Base-by-base conservation (phyloP, 306 rosid genomes). In the Trifolium dubium region DNA sequence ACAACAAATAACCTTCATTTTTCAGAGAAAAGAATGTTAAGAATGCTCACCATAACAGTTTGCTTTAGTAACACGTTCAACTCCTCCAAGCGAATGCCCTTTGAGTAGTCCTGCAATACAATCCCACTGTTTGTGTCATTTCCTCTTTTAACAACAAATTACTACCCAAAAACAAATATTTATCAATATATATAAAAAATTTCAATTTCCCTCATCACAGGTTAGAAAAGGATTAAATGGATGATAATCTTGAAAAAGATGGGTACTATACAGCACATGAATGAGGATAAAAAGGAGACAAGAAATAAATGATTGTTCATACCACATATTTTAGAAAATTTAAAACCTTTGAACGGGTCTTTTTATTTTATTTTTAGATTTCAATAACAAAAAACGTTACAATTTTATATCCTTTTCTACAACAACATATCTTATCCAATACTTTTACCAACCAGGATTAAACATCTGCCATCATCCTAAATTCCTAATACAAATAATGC, bases 51-150 rank as follows among this genome's bases (percentile, higher is more conserved):
- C 98, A 93, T 93, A 64, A 91, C 94, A 71, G 97, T 88, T 83
- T 88, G 97, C 88, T 80, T 91, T 40, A 91, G 94, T 71, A 93
- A 79, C 81, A 93, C 96, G 8, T 93, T 91, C 91, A 93, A 89
- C 90, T 93, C 98, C 81, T 85, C 92, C 86, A 93, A 82, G 80
- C 98, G 97, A 83, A 83, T 82, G 31, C 98, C 98, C 85, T 82
- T 91, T 5, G 98, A 88, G 78, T 85, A 91, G 83, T 93, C 96
- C 98, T 93, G 90, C 89, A 85, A 64, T 74, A 85, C 47, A 79
- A 83, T 62, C 61, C 81, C 66, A 47, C 41, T 15, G 39, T 72
- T 31, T 73, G 53, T 55, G 19, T 69, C 63, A 72, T 34, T 77
- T 73, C 65, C 15, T 69, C 63, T 30, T 13, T 17, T 17, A 56